These are phyloP conservation scores for Hymenoscyphus fraxineus DNA, from an alignment of 2,329 filamentous ascomycete species.

Conservation along the genomic window DNA sequence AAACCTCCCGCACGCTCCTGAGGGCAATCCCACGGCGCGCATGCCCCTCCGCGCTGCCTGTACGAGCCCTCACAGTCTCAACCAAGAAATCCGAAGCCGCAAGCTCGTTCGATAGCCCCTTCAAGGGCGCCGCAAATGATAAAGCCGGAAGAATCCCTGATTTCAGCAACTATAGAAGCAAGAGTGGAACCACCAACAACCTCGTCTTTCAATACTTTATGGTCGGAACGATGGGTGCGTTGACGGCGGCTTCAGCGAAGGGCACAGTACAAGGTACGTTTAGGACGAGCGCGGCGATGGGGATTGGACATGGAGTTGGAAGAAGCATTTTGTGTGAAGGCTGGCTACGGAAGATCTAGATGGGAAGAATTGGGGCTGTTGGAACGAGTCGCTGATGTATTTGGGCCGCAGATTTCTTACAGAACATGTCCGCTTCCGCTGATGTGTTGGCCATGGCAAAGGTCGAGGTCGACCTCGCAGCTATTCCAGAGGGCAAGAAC, in stretches of 20 bases:
- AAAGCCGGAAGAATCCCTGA: conserved; percentile 72
- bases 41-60: conserved; percentile 37
- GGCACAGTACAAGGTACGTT: conserved; percentile 92
- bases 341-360: not conserved
- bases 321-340: not conserved
- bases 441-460: conserved; percentile 99
- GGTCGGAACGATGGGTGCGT: conserved; percentile 90
- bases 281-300: conserved; percentile 4
- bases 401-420: conserved; percentile 76
- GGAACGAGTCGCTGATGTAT: conserved; percentile 23
- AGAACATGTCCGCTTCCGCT: conserved; percentile 99
- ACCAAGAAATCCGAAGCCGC: conserved; percentile 27
- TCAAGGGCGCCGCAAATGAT: conserved; percentile 49
- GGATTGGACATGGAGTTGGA: not conserved
- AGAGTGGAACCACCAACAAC: conserved; percentile 64
- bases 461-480: conserved; percentile 90
- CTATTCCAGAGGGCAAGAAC: conserved; percentile 99
- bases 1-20: conserved; percentile 66
- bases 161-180: conserved; percentile 83
- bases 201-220: conserved; percentile 97
- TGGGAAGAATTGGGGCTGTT: conserved; percentile 15
- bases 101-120: conserved; percentile 56
- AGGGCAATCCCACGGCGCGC: conserved; percentile 48
- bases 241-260: conserved; percentile 92
- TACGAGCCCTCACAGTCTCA: conserved; percentile 54